A percentile compares a stretch with the other conserved stretches of the same genome.
phyloP scores from a whole-genome alignment of 495 filamentous ascomycete species.

The Haplographium delicatum region DNA sequence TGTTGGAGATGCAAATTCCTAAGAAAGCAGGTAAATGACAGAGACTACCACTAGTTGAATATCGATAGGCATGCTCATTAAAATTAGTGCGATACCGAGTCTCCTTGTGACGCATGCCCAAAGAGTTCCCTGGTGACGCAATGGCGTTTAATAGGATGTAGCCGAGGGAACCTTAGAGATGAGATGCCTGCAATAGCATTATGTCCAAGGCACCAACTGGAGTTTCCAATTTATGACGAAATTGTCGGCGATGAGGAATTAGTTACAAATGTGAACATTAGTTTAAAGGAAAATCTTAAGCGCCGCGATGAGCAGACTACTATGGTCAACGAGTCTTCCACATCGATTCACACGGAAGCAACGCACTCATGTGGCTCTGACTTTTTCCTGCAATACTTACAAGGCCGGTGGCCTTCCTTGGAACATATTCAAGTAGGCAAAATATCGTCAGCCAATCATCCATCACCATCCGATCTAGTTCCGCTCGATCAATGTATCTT shows the following conservation, averaged over 20 bases:
- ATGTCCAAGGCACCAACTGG: constrained; percentile 14
- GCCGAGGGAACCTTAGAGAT: constrained; percentile 27
- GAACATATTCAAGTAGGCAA: constrained; percentile 21
- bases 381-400: constrained; percentile 25
- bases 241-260: not conserved
- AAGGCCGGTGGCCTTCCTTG: constrained; percentile 20
- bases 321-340: constrained; percentile 22
- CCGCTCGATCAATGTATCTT: constrained; percentile 19
- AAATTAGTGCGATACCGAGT: constrained; percentile 28
- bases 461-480: constrained; percentile 19
- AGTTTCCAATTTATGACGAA: not conserved
- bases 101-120: constrained; percentile 28
- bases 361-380: constrained; percentile 25
- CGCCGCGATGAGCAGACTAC: constrained; percentile 24
- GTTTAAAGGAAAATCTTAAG: constrained; percentile 11
- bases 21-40: constrained; percentile 25
- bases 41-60: not conserved
- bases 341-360: constrained; percentile 28
- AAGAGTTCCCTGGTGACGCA: constrained; percentile 27
- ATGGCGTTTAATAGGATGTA: constrained; percentile 32
- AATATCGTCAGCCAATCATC: constrained; percentile 27
- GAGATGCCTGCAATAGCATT: constrained; percentile 24
- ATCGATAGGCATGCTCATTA: not conserved
- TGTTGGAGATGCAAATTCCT: constrained; percentile 35
- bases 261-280: not conserved